These are phyloP conservation scores for Saprolegnia parasitica DNA, from an alignment of 352 stramenopile genomes.

Conservation along the genomic window DNA sequence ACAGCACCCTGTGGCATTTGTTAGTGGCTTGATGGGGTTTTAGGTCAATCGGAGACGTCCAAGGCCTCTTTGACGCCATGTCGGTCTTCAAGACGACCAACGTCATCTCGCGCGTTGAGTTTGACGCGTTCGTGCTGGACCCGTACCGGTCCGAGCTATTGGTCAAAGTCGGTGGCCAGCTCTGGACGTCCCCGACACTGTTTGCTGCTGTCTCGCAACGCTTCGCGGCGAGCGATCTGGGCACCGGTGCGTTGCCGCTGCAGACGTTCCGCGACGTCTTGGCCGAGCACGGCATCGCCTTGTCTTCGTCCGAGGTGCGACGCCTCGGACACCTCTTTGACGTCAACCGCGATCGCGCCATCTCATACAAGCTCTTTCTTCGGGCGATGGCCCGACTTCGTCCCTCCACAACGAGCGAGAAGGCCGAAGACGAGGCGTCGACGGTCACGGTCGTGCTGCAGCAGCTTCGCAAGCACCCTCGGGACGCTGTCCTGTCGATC, in stretches of 20 bases:
- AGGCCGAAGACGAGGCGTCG: neutral
- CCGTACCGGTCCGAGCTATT: slow-evolving; percentile 40
- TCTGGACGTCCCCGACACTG: slow-evolving; percentile 28
- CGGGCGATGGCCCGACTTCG: slow-evolving; percentile 48
- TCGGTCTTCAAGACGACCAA: slow-evolving; percentile 43
- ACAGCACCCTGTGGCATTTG: neutral
- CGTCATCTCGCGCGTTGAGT: slow-evolving; percentile 63
- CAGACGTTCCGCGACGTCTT: slow-evolving; percentile 37
- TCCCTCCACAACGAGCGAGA: neutral
- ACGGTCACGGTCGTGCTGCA: neutral
- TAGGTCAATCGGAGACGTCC: slow-evolving; percentile 34
- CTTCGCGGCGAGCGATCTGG: slow-evolving; percentile 36
- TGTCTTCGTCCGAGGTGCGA: slow-evolving; percentile 36
- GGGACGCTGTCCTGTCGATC: neutral
- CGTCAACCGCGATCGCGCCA: slow-evolving; percentile 38
- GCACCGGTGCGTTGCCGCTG: slow-evolving; percentile 34
- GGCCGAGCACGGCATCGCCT: slow-evolving; percentile 32
- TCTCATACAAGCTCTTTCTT: slow-evolving; percentile 71
- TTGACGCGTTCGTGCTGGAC: slow-evolving; percentile 72
- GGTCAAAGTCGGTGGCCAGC: slow-evolving; percentile 32
- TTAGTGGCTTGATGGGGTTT: slow-evolving; percentile 17
- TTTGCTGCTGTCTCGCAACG: slow-evolving; percentile 31
- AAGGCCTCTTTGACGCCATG: slow-evolving; percentile 38
- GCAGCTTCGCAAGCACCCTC: neutral
- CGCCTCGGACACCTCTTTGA: slow-evolving; percentile 67